These are phyloP conservation scores for Calonectria naviculata DNA, from an alignment of 2,329 filamentous ascomycete genomes.

Conservation along the genomic window DNA sequence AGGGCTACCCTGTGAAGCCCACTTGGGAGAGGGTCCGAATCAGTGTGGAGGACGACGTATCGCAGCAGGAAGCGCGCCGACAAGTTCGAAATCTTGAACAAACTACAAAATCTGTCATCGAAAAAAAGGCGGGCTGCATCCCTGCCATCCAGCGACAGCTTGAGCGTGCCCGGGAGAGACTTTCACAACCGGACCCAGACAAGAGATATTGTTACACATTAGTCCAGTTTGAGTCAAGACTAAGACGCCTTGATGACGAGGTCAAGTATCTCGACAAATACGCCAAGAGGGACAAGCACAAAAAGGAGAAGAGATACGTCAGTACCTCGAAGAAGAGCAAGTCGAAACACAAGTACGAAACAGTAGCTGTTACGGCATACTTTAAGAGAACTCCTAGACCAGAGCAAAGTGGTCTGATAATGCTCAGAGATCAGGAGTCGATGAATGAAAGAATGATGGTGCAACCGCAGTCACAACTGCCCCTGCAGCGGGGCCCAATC, in stretches of 20 bases:
- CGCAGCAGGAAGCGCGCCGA: conserved; percentile 49
- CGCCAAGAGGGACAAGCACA: conserved; percentile 29
- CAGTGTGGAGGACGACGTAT: conserved; percentile 48
- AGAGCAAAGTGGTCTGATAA: conserved; percentile 43
- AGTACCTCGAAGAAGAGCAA: conserved; percentile 34
- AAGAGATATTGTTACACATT: conserved; percentile 53
- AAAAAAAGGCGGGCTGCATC: conserved; percentile 53
- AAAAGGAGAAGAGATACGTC: conserved; percentile 32
- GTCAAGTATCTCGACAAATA: conserved; percentile 25
- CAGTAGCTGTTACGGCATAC: conserved; percentile 56
- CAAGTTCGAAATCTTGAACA: conserved; percentile 52
- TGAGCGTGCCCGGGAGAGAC: conserved; percentile 48
- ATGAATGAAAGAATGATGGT: conserved; percentile 11
- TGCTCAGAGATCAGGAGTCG: conserved; percentile 37
- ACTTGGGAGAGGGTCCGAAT: conserved; percentile 54
- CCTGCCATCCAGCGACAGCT: conserved; percentile 54
- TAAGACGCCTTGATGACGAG: conserved; percentile 40
- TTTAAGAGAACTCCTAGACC: conserved; percentile 54
- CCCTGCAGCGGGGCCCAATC: background rate
- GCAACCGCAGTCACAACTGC: background rate
- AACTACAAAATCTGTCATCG: conserved; percentile 42
- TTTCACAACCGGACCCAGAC: conserved; percentile 50
- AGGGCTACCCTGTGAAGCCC: conserved; percentile 46
- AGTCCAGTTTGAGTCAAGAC: conserved; percentile 56
- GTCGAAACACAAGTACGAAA: conserved; percentile 48